phyloP scores from a whole-genome alignment of 2,329 filamentous ascomycete species.

The Phialophora tarda region DNA sequence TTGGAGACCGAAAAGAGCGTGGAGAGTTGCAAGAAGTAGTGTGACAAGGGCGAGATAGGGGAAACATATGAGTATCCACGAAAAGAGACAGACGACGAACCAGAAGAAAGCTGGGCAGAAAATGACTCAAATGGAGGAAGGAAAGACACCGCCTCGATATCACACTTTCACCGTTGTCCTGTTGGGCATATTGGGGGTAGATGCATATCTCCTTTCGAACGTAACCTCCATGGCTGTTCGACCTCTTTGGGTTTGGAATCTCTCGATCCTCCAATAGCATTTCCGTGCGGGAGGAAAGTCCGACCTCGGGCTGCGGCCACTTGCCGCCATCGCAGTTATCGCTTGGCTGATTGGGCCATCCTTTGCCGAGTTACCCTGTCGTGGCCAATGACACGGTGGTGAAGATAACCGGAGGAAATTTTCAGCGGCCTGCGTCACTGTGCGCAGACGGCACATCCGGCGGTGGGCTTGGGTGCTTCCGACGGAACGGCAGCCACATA shows the following conservation, averaged over 20 bases:
- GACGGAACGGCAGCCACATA: not conserved
- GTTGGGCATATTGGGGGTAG: not conserved
- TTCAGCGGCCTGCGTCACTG: slow-evolving; percentile 5
- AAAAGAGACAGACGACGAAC: not conserved
- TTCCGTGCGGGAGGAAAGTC: not conserved
- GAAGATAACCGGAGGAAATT: not conserved
- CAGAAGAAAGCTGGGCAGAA: slow-evolving; percentile 8
- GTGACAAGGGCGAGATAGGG: not conserved
- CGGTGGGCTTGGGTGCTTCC: not conserved
- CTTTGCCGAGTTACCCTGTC: slow-evolving; percentile 19
- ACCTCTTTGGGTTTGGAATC: slow-evolving; percentile 5
- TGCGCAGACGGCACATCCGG: not conserved
- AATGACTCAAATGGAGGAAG: slow-evolving; percentile 22
- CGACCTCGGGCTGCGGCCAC: slow-evolving; percentile 22
- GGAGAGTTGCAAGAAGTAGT: not conserved
- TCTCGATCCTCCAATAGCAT: slow-evolving; percentile 17
- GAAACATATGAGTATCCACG: slow-evolving; percentile 4
- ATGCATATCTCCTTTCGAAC: slow-evolving; percentile 7
- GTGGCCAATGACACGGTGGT: slow-evolving; percentile 16
- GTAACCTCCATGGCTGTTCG: slow-evolving; percentile 9
- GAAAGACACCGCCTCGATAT: slow-evolving; percentile 8
- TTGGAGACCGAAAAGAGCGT: not conserved
- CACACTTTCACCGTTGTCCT: slow-evolving; percentile 20
- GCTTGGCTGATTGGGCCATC: slow-evolving; percentile 10
- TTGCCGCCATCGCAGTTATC: slow-evolving; percentile 1